Evolutionary conservation across 2,329 filamentous ascomycete genomes (phyloP), one percentile per base, ranked within the genome.

Genomic region (Graphiopsis chlorocephala): DNA sequence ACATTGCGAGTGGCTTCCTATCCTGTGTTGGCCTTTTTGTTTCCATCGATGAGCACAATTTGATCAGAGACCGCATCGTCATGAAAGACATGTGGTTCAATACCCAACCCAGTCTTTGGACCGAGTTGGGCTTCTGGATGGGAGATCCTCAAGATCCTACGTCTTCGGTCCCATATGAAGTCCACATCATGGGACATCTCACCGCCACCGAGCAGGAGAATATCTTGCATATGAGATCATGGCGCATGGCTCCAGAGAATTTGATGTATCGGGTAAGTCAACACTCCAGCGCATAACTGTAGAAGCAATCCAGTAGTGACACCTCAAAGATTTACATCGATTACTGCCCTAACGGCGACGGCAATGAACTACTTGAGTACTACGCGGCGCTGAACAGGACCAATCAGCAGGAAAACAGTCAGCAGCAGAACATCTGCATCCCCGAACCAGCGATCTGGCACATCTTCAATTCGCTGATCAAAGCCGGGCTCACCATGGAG

Each of bases 361-460:
- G 14, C 12, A 11, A 23, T 12, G 5, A 11, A 2, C 15, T 33
- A 10, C n/a, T 47, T 3, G 14, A 47, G 1, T n/a, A 50, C 17
- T 15, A 48, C n/a, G 5, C 0, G 15, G 15, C 8, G 23, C 47
- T 7, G 6, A 20, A 15, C 31, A n/a, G 2, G 33, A 38, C 14
- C 33, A 17, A 38, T 17, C 33, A 17, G 33, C 33, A 38, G 1
- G 14, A 38, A 14, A 38, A n/a, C 35, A 42, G 6, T 42, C 35
- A 42, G 14, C 6, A 42, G 6, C 35, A 5, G 35, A 7, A 42
- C 35, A 17, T 1, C 35, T 42, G n/a, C 35, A 42, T 71, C 23
- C 67, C 67, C 3, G 67, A 68, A 23, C 58, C 66, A 5, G n/a
- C 65, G 17, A 38, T 70, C 1, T 68, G 66, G 67, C 53, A 63